phyloP scores from a whole-genome alignment of 2,329 filamentous ascomycete genomes.

The Talaromyces sp. region DNA sequence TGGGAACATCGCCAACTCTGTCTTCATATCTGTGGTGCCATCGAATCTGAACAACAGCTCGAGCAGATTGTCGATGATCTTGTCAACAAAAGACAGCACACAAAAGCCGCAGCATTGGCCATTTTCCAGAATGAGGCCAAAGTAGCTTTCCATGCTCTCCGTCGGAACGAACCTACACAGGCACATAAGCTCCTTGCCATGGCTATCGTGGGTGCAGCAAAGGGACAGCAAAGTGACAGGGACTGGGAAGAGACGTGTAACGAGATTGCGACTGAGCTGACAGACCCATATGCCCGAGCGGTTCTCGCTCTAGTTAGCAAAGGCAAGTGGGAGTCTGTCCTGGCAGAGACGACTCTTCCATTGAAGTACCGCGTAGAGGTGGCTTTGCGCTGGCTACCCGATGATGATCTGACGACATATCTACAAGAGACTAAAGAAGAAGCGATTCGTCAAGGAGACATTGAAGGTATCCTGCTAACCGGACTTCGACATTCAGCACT shows the following conservation, averaged over 20 bases:
- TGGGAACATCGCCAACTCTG: slow-evolving; percentile 59
- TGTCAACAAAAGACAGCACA: slow-evolving; percentile 53
- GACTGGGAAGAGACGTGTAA: slow-evolving; percentile 61
- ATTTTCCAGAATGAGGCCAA: slow-evolving; percentile 59
- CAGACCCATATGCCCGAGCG: slow-evolving; percentile 60
- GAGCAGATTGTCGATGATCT: slow-evolving; percentile 50
- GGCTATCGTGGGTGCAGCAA: slow-evolving; percentile 47
- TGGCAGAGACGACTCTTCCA: slow-evolving; percentile 56
- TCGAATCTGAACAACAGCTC: slow-evolving; percentile 51
- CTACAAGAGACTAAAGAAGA: slow-evolving; percentile 52
- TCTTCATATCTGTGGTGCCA: slow-evolving; percentile 58
- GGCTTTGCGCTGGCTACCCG: slow-evolving; percentile 52
- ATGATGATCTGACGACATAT: slow-evolving; percentile 50
- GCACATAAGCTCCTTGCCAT: slow-evolving; percentile 57
- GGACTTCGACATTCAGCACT: slow-evolving; percentile 57
- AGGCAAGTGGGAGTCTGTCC: slow-evolving; percentile 58
- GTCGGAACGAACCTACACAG: slow-evolving; percentile 52
- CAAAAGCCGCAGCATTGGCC: slow-evolving; percentile 62
- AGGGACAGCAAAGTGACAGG: slow-evolving; percentile 46
- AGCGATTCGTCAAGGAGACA: slow-evolving; percentile 53
- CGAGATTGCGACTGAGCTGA: slow-evolving; percentile 61
- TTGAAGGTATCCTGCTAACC: slow-evolving; percentile 61
- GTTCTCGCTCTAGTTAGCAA: slow-evolving; percentile 59
- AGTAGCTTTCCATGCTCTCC: slow-evolving; percentile 55
- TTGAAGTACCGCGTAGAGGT: slow-evolving; percentile 60